Evolutionary conservation across 257 asterid species (phyloP), one percentile per base, ranked within the genome.

Genomic region (Jaltomata sinuosa): DNA sequence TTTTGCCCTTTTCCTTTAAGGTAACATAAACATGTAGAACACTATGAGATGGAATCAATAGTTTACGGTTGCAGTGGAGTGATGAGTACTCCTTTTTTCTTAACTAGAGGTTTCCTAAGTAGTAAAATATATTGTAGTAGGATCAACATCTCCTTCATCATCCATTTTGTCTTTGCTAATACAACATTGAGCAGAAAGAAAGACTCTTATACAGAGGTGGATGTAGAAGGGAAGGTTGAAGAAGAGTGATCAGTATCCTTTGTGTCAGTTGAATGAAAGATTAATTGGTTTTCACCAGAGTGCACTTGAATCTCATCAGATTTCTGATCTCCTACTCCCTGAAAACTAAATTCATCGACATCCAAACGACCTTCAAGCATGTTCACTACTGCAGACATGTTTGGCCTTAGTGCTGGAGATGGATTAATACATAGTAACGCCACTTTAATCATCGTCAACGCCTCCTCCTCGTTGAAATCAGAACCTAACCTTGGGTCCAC

Each of bases 341-440:
- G 85, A 87, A 89, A 83, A 71, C 88, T 88, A 61, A 86, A 10
- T 32, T 91, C 95, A 69, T 84, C 89, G 21, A 88, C 64, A 47
- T 84, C 82, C 57, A 78, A 53, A 34, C 72, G 25, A 36, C 95
- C 95, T 89, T 88, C 88, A 42, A 93, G 93, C 92, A 91, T 87
- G 65, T 87, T 84, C 31, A 91, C 89, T 10, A 91, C 93, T 69
- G 87, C 87, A 6, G 93, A 89, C 95, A 93, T 93, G 50, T 89
- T 88, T 14, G 97, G 95, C 65, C 95, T 87, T 1, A 93, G 86
- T 4, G 94, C 88, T 10, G 95, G 95, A 59, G 95, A 89, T 16
- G 97, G 89, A 74, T 91, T 90, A 3, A 91, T 89, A 87, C 95
- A 93, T 82, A 90, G n/a, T 15, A 91, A 87, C 2, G 93, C 94